These are phyloP conservation scores for Pulicaria dysenterica DNA, from an alignment of 129 eudicot genomes.

Conservation along the genomic window DNA sequence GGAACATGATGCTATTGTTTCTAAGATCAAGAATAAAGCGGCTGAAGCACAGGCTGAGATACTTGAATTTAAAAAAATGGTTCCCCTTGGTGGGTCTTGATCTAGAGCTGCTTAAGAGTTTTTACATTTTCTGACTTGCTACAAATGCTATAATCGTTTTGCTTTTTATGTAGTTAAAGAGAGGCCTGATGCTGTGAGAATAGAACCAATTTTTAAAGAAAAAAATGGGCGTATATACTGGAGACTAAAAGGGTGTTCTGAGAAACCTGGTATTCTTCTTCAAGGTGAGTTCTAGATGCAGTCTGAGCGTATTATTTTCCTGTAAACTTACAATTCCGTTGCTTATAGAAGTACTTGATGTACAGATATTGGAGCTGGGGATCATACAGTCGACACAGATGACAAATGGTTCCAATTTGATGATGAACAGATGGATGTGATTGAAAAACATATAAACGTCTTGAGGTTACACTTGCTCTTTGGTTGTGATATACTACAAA, in stretches of 20 bases:
- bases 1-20: conserved; percentile 64
- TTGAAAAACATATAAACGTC: conserved; percentile 48
- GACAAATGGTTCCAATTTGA: conserved; percentile 70
- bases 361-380: conserved; percentile 61
- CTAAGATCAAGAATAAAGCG: conserved; percentile 45
- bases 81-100: conserved; percentile 46
- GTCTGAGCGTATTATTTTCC: conserved; percentile 1
- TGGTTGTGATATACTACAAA: background rate
- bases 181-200: conserved; percentile 61
- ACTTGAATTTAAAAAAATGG: conserved; percentile 50
- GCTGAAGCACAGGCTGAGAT: conserved; percentile 68
- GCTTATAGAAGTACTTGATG: background rate
- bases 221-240: conserved; percentile 60
- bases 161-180: conserved; percentile 42
- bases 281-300: conserved; percentile 51
- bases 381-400: conserved; percentile 31
- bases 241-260: conserved; percentile 56
- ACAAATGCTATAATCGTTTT: background rate
- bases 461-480: conserved; percentile 43
- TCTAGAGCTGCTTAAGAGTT: background rate
- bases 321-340: background rate
- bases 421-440: conserved; percentile 48
- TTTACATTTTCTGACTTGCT: background rate
- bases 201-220: conserved; percentile 47
- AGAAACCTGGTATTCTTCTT: conserved; percentile 49